phyloP scores from a whole-genome alignment of 2,329 filamentous ascomycete species.

The Trichoderma koningiopsis region DNA sequence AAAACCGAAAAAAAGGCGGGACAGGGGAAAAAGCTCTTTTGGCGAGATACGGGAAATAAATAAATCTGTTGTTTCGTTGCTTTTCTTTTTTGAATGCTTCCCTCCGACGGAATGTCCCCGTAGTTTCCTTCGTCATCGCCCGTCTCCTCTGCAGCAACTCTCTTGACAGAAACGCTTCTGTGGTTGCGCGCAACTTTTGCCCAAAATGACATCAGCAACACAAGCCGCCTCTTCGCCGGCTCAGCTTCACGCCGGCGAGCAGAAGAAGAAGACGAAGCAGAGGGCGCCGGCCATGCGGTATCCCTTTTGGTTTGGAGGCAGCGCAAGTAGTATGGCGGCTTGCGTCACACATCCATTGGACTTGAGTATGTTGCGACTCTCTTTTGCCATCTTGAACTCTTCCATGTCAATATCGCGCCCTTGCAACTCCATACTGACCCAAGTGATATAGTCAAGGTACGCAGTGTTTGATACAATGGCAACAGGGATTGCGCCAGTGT shows the following conservation, averaged over 20 bases:
- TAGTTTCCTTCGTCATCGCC: background rate
- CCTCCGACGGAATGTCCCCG: constrained; percentile 21
- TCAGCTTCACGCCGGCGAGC: constrained; percentile 28
- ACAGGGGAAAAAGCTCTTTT: constrained; percentile 1
- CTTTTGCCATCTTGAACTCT: background rate
- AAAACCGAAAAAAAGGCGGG: background rate
- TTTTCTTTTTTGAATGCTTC: constrained; percentile 10
- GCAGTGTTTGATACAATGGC: constrained; percentile 1
- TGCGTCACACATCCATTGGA: constrained; percentile 92
- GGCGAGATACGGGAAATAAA: background rate
- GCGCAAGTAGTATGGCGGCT: constrained; percentile 87
- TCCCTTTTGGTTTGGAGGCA: constrained; percentile 96
- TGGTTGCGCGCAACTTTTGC: background rate
- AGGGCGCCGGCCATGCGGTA: constrained; percentile 54
- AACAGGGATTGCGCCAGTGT: background rate
- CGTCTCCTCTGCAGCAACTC: background rate
- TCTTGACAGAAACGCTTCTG: constrained; percentile 1
- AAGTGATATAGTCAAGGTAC: constrained; percentile 28
- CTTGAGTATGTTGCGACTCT: constrained; percentile 62
- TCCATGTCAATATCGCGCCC: background rate
- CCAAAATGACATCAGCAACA: constrained; percentile 19
- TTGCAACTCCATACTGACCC: constrained; percentile 2
- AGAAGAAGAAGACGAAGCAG: constrained; percentile 44
- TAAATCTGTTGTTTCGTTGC: background rate
- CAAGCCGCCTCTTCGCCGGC: constrained; percentile 24